Evolutionary conservation across 1,139 yeast species (phyloP), one percentile per base, ranked within the genome.

Genomic region (Zygosaccharomyces pseudobailii): DNA sequence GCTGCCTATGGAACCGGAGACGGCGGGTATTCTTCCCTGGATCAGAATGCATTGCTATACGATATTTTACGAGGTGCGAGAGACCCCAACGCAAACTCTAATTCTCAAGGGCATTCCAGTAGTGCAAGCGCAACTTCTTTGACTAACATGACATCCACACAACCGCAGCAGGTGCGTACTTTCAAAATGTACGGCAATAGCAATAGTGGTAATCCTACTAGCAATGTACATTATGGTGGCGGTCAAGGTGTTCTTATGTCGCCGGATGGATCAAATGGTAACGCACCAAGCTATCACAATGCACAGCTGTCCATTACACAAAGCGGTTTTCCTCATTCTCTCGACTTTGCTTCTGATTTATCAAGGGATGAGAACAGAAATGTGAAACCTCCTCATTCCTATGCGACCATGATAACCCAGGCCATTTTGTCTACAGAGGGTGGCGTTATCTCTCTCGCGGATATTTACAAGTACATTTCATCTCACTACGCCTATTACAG

Each of bases 391-490:
- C 98, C 98, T 1, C 92, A 85, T 65, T 85, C 95, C 23, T 92
- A 92, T 66, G 98, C 98, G 0, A 92, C 97, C 3, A 89, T 92
- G 96, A 92, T 92, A 57, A 88, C 98, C 2, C 97, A 92, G 66
- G 97, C 98, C 0, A 92, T 94, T 33, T 71, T 94, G 57, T 86
- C 96, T 3, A 86, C 89, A 49, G 77, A 79, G 2, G 96, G 90
- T 48, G 96, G 95, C 43, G 89, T 87, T 40, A 76, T 92, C 75
- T 87, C 96, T 7, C 71, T 92, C 56, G 79, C 95, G 1, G 97
- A 92, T 61, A 92, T 92, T 49, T 92, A 92, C 68, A 84, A 82
- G 55, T 92, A 96, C 90, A 92, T 92, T 45, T 72, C 95, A 9
- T 69, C 79, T 27, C 90, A 85, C 64, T 92, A 89, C 68, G 92